Percentiles rank a stretch among this genome's conserved stretches.
Conservation (phyloP, 768 basidiomycete species). For the Dentipellis fragilis region DNA sequence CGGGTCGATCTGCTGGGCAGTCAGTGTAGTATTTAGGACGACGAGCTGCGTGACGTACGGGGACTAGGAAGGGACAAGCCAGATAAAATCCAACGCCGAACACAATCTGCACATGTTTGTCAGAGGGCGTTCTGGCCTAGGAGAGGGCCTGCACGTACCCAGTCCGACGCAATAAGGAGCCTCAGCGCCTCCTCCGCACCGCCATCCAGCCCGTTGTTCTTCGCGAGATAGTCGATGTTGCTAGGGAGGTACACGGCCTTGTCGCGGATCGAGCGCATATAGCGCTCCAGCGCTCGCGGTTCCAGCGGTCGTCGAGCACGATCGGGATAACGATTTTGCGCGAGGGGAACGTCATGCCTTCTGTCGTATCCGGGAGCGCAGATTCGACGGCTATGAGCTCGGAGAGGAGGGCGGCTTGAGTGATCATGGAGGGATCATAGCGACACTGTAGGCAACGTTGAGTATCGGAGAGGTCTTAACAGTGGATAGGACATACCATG, state of each 20-base stretch:
- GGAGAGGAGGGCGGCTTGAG: conserved; percentile 34
- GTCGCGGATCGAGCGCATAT: conserved; percentile 44
- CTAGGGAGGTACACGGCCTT: conserved; percentile 59
- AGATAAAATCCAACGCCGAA: conserved; percentile 58
- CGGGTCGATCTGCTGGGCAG: conserved; percentile 37
- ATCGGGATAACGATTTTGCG: conserved; percentile 53
- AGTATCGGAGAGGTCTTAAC: background rate
- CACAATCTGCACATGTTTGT: conserved; percentile 35
- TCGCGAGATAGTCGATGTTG: conserved; percentile 58
- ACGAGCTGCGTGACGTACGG: conserved; percentile 26
- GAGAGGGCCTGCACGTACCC: conserved; percentile 32
- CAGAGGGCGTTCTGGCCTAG: background rate
- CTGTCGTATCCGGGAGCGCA: conserved; percentile 29
- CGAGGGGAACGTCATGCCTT: conserved; percentile 35
- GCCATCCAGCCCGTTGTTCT: conserved; percentile 45
- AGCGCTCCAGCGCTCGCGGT: conserved; percentile 43
- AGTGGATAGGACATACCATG: conserved; percentile 28
- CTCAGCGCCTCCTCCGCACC: conserved; percentile 32
- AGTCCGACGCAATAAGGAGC: conserved; percentile 31
- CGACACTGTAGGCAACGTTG: conserved; percentile 27
- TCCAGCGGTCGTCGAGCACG: conserved; percentile 51
- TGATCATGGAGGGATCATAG: conserved; percentile 33
- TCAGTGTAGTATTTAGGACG: background rate
- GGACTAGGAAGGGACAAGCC: conserved; percentile 52
- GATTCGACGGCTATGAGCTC: conserved; percentile 29